Percentiles rank a stretch among this genome's conserved stretches.
phyloP scores from a whole-genome alignment of 352 stramenopile species.

The Pythium utonaiense region DNA sequence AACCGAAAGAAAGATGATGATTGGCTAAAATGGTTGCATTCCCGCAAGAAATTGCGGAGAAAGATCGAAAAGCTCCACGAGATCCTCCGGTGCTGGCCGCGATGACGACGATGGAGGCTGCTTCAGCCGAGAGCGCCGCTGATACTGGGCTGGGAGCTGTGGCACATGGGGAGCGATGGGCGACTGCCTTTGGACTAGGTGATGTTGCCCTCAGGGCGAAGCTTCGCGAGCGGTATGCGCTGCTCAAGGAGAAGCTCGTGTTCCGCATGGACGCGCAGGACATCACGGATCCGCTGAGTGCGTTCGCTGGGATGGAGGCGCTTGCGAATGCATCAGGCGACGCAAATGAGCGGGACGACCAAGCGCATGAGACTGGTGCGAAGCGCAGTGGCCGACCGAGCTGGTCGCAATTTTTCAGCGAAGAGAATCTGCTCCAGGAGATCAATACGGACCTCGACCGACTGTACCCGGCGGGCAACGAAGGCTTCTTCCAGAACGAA shows the following conservation, averaged over 20 bases:
- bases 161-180: conserved; percentile 31
- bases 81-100: neutral
- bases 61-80: conserved; percentile 23
- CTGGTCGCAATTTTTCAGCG: conserved; percentile 67
- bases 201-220: conserved; percentile 14
- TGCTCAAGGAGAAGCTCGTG: conserved; percentile 57
- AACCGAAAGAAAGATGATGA: neutral
- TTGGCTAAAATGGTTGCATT: conserved; percentile 1
- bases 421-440: conserved; percentile 67
- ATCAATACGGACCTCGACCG: conserved; percentile 83
- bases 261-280: conserved; percentile 59
- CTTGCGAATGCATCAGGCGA: neutral
- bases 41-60: conserved; percentile 2
- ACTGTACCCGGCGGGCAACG: conserved; percentile 67
- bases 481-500: conserved; percentile 76
- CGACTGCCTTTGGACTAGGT: conserved; percentile 25
- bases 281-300: conserved; percentile 45
- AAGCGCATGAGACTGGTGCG: neutral
- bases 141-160: neutral
- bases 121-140: neutral
- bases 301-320: conserved; percentile 16
- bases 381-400: conserved; percentile 12
- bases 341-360: neutral
- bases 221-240: conserved; percentile 45
- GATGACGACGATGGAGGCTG: conserved; percentile 11